phyloP scores from a whole-genome alignment of 2,329 filamentous ascomycete genomes.

The Apiospora kogelbergensis region DNA sequence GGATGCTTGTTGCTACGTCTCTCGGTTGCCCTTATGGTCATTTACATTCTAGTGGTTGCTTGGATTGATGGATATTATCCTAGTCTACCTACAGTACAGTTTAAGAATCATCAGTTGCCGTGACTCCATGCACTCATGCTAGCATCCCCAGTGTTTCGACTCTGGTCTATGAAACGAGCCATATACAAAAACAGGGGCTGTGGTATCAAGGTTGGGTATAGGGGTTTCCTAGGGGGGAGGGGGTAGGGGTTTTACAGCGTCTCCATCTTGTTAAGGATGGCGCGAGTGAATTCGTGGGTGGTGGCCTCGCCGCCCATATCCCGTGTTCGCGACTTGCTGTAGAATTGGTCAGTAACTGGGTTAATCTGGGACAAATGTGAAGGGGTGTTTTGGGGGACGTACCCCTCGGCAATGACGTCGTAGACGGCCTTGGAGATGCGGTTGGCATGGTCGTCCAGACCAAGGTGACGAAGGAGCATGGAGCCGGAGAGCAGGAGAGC shows the following conservation, averaged over 20 bases:
- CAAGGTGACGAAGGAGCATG: conserved; percentile 96
- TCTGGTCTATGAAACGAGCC: conserved; percentile 26
- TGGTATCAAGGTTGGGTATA: conserved; percentile 24
- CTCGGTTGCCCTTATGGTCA: background rate
- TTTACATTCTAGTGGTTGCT: background rate
- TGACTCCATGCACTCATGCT: conserved; percentile 31
- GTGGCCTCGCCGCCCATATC: conserved; percentile 93
- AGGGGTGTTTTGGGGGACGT: conserved; percentile 38
- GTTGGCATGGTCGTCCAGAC: conserved; percentile 97
- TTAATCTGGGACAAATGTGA: background rate
- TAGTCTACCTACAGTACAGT: conserved; percentile 33
- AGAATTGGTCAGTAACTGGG: conserved; percentile 38
- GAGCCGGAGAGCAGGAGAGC: conserved; percentile 91
- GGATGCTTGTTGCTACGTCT: background rate
- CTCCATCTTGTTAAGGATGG: conserved; percentile 96
- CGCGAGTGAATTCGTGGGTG: conserved; percentile 93
- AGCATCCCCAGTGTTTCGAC: conserved; percentile 23
- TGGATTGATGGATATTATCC: conserved; percentile 19
- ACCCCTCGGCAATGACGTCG: conserved; percentile 84
- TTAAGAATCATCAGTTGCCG: conserved; percentile 26
- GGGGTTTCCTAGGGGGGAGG: conserved; percentile 12
- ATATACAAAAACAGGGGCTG: conserved; percentile 19
- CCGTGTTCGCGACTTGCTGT: conserved; percentile 80
- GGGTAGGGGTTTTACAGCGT: conserved; percentile 56
- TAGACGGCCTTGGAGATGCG: conserved; percentile 88